phyloP scores from a whole-genome alignment of 257 asterid species.

The Petrea volubilis region DNA sequence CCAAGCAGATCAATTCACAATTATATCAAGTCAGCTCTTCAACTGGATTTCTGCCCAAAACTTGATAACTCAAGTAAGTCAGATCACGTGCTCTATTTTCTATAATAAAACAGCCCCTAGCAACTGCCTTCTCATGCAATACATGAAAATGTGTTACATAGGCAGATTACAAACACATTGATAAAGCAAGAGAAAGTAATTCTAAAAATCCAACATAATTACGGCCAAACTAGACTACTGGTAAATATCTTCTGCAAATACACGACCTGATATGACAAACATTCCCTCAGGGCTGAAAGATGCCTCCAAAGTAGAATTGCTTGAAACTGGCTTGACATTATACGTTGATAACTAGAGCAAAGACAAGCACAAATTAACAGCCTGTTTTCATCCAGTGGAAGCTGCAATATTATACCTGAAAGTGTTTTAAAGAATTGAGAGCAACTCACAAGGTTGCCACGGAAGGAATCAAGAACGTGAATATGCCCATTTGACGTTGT shows the following conservation, averaged over 20 bases:
- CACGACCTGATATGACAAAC: slow-evolving; percentile 96
- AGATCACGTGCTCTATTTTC: neutral
- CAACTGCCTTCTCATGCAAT: neutral
- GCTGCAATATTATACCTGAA: neutral
- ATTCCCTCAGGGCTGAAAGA: slow-evolving; percentile 96
- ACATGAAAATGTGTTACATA: neutral
- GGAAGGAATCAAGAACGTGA: slow-evolving; percentile 91
- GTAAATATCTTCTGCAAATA: neutral
- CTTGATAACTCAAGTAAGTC: neutral
- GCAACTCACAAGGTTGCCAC: slow-evolving; percentile 80
- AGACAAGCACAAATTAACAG: slow-evolving; percentile 14
- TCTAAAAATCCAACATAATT: neutral
- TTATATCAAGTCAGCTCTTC: neutral
- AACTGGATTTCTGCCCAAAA: slow-evolving; percentile 10
- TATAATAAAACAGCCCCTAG: neutral
- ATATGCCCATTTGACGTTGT: slow-evolving; percentile 84
- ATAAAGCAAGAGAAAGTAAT: neutral
- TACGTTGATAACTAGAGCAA: slow-evolving; percentile 63
- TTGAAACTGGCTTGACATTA: slow-evolving; percentile 81
- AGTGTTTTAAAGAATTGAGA: neutral
- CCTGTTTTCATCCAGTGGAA: slow-evolving; percentile 3
- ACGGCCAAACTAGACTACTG: slow-evolving; percentile 8
- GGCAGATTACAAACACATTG: neutral
- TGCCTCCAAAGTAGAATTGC: slow-evolving; percentile 84
- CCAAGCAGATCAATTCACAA: neutral